phyloP scores from a whole-genome alignment of 257 asterid species.

The Agastache rugosa region DNA sequence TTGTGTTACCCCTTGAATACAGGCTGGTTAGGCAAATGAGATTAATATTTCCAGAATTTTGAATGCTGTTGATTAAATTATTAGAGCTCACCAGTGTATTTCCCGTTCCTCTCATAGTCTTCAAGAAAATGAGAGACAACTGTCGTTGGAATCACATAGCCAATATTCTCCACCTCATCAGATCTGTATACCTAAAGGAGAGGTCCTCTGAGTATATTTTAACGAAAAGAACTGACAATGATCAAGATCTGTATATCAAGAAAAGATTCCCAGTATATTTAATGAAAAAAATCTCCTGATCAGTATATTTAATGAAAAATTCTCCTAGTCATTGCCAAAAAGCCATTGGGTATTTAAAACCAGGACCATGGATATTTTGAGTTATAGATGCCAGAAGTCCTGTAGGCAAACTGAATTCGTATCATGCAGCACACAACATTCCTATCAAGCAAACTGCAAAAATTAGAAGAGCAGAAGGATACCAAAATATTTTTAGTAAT shows the following conservation, averaged over 20 bases:
- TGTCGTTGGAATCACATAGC: constrained; percentile 90
- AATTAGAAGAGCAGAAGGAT: neutral
- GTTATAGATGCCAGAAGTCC: constrained; percentile 23
- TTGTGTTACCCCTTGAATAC: neutral
- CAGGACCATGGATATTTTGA: constrained; percentile 27
- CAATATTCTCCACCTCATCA: constrained; percentile 93
- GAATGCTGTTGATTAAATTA: constrained; percentile 23
- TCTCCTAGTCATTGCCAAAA: constrained; percentile 3
- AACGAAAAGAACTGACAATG: constrained; percentile 12
- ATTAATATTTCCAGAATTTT: neutral
- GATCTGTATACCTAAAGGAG: constrained; percentile 92
- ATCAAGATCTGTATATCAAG: constrained; percentile 64
- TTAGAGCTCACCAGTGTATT: constrained; percentile 75
- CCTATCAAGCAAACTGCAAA: constrained; percentile 29
- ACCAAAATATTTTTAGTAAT: constrained; percentile 6
- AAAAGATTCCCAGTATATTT: constrained; percentile 46
- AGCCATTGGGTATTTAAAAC: constrained; percentile 22
- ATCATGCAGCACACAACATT: constrained; percentile 23
- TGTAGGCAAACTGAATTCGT: constrained; percentile 5
- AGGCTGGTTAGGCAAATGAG: no score
- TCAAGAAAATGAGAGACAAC: constrained; percentile 97
- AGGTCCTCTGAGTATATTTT: constrained; percentile 48
- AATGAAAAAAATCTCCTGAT: constrained; percentile 8
- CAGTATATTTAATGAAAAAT: no score
- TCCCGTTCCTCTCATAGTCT: constrained; percentile 86